Evolutionary conservation across 768 basidiomycete genomes (phyloP), one percentile per base, ranked within the genome.

Genomic region (Leucosporidium yakuticum): DNA sequence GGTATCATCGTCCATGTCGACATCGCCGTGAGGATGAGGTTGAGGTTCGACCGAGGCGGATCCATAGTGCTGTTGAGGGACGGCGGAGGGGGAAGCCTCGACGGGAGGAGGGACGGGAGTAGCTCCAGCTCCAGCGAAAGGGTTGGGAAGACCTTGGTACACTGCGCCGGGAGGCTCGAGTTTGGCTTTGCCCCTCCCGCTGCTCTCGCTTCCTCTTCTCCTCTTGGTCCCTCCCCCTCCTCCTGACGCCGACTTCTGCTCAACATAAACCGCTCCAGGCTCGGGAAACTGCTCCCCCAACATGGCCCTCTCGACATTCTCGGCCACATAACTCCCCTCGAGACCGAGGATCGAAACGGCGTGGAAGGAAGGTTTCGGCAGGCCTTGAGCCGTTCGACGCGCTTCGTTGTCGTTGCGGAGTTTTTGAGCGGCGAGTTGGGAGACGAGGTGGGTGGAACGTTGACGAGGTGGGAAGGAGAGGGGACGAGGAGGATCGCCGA

Each of bases 131-230:
- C 62, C n/a, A 1, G 70, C 67, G 62, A 71, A 71, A 39, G 70
- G 70, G 49, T 71, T 71, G n/a, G 70, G 70, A 23, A 71, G 64
- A 58, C 68, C 53, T 64, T 79, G 78, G 60, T 80, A 77, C 70
- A 85, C 85, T 14, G 74, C 78, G 74, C 81, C 78, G 34, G 83
- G 83, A 66, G 81, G 81, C 57, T 82, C 82, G 31, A 85, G 77
- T 75, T 83, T 85, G 47, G 67, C 75, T 67, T 81, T 78, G 73
- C 85, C 84, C 53, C 53, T 27, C 27, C 31, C 53, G 21, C 53
- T 31, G 15, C 27, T 54, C 27, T 25, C 39, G 31, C 55, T 56
- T 19, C 32, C 55, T 56, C 55, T 15, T 3, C 39, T 4, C 11
- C 36, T 34, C 57, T 39, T 58, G 11, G 17, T 36, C 23, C 57